Conservation (phyloP, 2,329 filamentous ascomycete genomes). For the Bisporella sp. region DNA sequence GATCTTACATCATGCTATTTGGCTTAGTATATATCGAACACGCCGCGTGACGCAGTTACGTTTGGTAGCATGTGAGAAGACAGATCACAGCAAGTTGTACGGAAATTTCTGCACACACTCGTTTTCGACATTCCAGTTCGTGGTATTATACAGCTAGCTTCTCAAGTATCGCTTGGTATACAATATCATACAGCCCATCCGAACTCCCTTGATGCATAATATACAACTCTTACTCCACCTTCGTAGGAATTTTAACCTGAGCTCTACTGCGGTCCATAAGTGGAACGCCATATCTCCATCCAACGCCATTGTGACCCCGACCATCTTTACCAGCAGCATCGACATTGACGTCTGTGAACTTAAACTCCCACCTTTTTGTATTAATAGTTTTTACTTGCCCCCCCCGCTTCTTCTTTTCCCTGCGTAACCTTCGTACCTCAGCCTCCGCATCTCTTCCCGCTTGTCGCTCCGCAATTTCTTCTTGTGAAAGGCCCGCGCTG, state of each 20-base stretch:
- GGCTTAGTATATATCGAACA: no score
- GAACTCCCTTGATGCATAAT: no score
- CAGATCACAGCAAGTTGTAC: no score
- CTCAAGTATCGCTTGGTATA: no score
- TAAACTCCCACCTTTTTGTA: conserved; percentile 50
- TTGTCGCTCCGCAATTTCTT: conserved; percentile 21
- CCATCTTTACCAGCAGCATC: conserved; percentile 50
- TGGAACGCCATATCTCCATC: conserved; percentile 59
- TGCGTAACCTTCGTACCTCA: conserved; percentile 35
- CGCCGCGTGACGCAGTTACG: no score
- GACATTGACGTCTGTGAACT: conserved; percentile 52
- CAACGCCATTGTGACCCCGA: conserved; percentile 43
- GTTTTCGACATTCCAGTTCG: no score
- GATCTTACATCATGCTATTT: no score
- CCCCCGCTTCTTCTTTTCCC: conserved; percentile 29
- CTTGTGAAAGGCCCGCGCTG: conserved; percentile 28
- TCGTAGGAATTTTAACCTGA: conserved; percentile 61
- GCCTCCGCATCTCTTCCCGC: conserved; percentile 23
- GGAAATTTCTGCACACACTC: no score
- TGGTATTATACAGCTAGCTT: no score
- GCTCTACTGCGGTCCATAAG: conserved; percentile 55
- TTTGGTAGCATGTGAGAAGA: no score
- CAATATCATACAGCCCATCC: no score
- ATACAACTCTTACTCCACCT: conserved; percentile 30
- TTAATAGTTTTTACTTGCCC: conserved; percentile 37